Evolutionary conservation across 176 grass and related monocot species (phyloP), one percentile per base, ranked within the genome.

Genomic region (Alloteropsis semialata): DNA sequence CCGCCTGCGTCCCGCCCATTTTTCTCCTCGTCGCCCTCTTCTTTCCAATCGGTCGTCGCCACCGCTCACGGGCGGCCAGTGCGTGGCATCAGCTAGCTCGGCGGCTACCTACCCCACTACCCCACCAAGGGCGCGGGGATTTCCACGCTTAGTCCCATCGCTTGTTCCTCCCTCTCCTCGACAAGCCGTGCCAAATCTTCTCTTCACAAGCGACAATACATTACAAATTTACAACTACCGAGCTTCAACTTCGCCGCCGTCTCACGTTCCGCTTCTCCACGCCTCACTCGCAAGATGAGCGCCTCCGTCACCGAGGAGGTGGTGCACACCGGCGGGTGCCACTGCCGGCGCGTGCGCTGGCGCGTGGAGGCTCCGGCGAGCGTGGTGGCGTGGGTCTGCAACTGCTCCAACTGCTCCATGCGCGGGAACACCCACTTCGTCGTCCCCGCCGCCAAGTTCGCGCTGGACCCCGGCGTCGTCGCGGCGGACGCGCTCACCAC

Each of bases 261-360:
- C 24, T 46, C 10, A 3, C 22, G 53, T 10, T 24, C 53, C 53
- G 3, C 24, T 4, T n/a, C n/a, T 5, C 16, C 7, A 3, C 24
- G 2, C 25, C 46, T 12, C 45, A 5, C 34, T 36, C 3, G 22
- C 18, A 19, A 25, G 25, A 94, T 94, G 94, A 41, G 72, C 58
- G 2, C 21, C 55, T 21, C 57, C 5, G 75, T 53, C 10, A 12
- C 33, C 2, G 80, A 88, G 2, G 70, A 90, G 28, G 45, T 92
- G 68, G 54, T 57, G 21, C 53, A 55, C 53, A 6, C 18, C 60
- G 92, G 94, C 42, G 89, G 94, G 6, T 97, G 94, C 80, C 94
- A 97, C 69, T 97, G 94, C 87, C 59, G 49, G 32, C 58, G 81
- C 49, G 87, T 97, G 69, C 89, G 92, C 33, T 97, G 92, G 94